These are phyloP conservation scores for Tubosaeta sp. DNA, from an alignment of 768 basidiomycete genomes.

Conservation along the genomic window DNA sequence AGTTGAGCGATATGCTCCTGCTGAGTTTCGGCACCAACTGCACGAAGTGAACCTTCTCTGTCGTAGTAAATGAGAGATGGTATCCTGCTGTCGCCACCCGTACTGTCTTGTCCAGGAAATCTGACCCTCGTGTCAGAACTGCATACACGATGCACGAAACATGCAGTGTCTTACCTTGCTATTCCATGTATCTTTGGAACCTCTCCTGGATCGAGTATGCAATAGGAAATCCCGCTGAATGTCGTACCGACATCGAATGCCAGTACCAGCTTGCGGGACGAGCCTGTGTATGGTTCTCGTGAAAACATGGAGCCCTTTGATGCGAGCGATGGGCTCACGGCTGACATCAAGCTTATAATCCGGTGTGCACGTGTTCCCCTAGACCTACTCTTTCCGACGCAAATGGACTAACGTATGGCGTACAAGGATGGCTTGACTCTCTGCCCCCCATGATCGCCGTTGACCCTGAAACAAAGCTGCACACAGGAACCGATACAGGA, in stretches of 20 bases:
- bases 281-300: constrained; percentile 33
- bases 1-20: constrained; percentile 32
- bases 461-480: no score
- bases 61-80: constrained; percentile 49
- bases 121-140: constrained; percentile 19
- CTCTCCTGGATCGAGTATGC: constrained; percentile 34
- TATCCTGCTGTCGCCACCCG: constrained; percentile 46
- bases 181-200: constrained; percentile 28
- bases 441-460: no score
- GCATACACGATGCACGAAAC: not conserved
- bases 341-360: not conserved
- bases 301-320: not conserved
- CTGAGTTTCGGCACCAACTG: constrained; percentile 42
- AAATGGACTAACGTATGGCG: no score
- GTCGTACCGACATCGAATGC: constrained; percentile 22
- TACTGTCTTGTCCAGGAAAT: constrained; percentile 44
- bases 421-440: no score
- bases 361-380: not conserved
- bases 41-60: constrained; percentile 33
- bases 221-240: constrained; percentile 38
- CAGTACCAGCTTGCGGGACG: constrained; percentile 39
- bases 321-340: not conserved
- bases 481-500: no score
- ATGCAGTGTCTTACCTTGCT: constrained; percentile 16
- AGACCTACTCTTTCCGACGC: not conserved